phyloP scores from a whole-genome alignment of 805 yeast genomes.

The Lachancea thermotolerans region DNA sequence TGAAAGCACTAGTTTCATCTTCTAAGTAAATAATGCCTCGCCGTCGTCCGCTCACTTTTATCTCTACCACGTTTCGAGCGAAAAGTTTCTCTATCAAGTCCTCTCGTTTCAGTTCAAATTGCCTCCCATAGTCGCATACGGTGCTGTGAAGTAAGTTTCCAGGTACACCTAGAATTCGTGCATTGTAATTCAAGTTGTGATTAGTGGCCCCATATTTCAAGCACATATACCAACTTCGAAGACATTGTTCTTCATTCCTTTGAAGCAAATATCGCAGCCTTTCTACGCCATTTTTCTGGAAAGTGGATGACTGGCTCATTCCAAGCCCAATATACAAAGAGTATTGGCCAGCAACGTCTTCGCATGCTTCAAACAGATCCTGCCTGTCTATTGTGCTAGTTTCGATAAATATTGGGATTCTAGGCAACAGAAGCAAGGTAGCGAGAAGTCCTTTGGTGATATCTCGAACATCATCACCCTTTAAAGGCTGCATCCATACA shows the following conservation, averaged over 20 bases:
- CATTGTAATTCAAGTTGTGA: slow-evolving; percentile 16
- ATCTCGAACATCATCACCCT: slow-evolving; percentile 18
- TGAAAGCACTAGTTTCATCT: slow-evolving; percentile 12
- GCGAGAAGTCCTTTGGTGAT: slow-evolving; percentile 14
- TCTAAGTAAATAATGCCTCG: slow-evolving; percentile 24
- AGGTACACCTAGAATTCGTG: slow-evolving; percentile 21
- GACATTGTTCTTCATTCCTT: slow-evolving; percentile 16
- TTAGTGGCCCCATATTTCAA: slow-evolving; percentile 16
- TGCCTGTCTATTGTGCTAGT: slow-evolving; percentile 25
- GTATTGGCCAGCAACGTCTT: slow-evolving; percentile 18
- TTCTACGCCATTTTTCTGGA: slow-evolving; percentile 17
- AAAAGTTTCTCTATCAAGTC: slow-evolving; percentile 16
- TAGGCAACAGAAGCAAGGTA: slow-evolving; percentile 17
- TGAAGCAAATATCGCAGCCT: slow-evolving; percentile 14
- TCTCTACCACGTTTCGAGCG: slow-evolving; percentile 17
- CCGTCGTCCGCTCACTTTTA: slow-evolving; percentile 10
- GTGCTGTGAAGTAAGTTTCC: slow-evolving; percentile 17
- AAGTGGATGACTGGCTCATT: slow-evolving; percentile 12
- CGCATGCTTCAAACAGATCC: slow-evolving; percentile 26
- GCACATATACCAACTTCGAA: slow-evolving; percentile 25
- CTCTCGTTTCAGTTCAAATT: slow-evolving; percentile 17
- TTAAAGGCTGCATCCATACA: slow-evolving; percentile 28
- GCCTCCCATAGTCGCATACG: slow-evolving; percentile 11
- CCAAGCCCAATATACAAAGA: slow-evolving; percentile 26
- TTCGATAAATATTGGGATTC: slow-evolving; percentile 27